These are phyloP conservation scores for Botrytis squamosa DNA, from an alignment of 2,329 filamentous ascomycete genomes.

Conservation along the genomic window DNA sequence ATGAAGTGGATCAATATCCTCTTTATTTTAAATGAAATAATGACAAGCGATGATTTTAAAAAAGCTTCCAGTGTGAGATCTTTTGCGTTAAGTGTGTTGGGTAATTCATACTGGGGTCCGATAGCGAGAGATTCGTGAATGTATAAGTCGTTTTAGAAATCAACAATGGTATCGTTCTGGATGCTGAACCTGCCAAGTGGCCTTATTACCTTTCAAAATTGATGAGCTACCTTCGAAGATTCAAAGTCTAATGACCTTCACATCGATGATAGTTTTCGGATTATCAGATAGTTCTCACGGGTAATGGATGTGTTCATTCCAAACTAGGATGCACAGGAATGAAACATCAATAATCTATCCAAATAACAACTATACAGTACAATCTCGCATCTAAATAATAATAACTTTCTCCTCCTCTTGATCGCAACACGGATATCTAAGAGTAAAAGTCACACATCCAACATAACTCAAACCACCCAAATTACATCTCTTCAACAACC, in stretches of 20 bases:
- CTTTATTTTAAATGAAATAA: not conserved
- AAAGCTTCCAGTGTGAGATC: not conserved
- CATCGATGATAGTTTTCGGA: not conserved
- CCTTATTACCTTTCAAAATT: no score
- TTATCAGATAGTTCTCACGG: not conserved
- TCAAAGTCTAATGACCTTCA: not conserved
- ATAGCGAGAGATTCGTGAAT: not conserved
- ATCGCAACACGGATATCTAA: not conserved
- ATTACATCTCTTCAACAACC: not conserved
- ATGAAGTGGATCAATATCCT: not conserved
- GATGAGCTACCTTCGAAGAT: not conserved
- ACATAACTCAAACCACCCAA: not conserved
- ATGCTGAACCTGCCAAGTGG: not conserved
- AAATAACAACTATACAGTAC: not conserved
- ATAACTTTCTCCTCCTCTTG: not conserved
- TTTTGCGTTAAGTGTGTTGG: not conserved
- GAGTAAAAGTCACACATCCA: not conserved
- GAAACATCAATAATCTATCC: not conserved
- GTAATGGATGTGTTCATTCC: not conserved
- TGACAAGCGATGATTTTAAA: not conserved
- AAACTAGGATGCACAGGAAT: not conserved
- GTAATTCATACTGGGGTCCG: not conserved
- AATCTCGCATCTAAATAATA: not conserved
- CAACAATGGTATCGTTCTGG: not conserved
- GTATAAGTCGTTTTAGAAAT: not conserved